Base-by-base conservation (phyloP, 83 land plant species). In the Picea abies region DNA sequence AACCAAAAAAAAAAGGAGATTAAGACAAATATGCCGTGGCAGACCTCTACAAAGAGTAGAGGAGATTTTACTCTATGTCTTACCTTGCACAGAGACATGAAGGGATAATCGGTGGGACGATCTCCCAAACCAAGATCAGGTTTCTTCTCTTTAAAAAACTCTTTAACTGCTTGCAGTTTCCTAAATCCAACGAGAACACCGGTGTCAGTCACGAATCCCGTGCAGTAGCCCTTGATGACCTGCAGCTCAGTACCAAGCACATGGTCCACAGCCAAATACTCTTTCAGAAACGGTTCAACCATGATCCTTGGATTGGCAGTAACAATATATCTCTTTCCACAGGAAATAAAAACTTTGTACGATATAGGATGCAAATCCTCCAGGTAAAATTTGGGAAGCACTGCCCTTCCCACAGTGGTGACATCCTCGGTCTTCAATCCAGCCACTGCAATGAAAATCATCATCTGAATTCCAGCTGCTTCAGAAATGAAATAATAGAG, bases 321-420 rank as follows among this genome's bases (percentile, higher is more conserved):
- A 11, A 93, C 15, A 10, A 91, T 90, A 60, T 84, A 87, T 60
- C 76, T 90, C 62, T 47, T 82, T 66, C 87, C 78, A 10, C 89
- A 82, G 0, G 93, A 68, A 19, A 82, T 79, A 52, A 89, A 77
- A 9, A 87, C 81, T 17, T 88, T 84, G 78, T 72, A 93, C 6
- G 80, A 87, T 1, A 85, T 86, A 17, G 23, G 62, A 83, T 92
- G 82, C 61, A 95, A 80, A 66, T 89, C 91, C 80, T 95, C 98
- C 26, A 93, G 78, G 81, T 73, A 95, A 61, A 93, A 93, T 93
- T 95, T 95, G 11, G 98, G 98, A 77, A 95, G 84, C 56, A 95
- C 98, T 14, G 94, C 91, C 68, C 88, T 89, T 2, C 83, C 66
- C 25, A 92, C 98, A 37, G 65, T 84, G 2, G 84, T 84, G 79